Percentiles rank a stretch among this genome's conserved stretches.
Conservation (phyloP, 2,329 filamentous ascomycete species). For the Aureobasidium sp. region DNA sequence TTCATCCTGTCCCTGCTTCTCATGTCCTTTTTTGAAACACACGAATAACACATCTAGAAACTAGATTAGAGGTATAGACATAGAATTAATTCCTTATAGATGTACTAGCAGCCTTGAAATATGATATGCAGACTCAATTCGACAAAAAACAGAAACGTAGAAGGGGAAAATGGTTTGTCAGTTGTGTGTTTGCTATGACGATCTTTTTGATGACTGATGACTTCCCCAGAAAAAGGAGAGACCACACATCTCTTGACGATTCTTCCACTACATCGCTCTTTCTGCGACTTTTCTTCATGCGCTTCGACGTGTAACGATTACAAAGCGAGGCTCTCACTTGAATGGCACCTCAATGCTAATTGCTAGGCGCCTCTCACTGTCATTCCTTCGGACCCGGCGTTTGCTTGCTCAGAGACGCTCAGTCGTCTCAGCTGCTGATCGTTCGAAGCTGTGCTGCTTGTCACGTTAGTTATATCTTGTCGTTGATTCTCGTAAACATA, state of each 20-base stretch:
- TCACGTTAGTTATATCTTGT: background rate
- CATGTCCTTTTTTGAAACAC: background rate
- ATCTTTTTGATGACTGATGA: background rate
- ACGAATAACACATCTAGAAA: background rate
- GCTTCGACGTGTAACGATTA: background rate
- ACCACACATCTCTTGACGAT: slow-evolving; percentile 8
- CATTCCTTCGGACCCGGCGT: background rate
- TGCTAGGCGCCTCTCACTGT: background rate
- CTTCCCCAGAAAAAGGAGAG: slow-evolving; percentile 4
- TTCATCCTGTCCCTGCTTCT: background rate
- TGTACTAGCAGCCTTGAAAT: too few species aligned
- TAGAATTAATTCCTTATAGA: too few species aligned
- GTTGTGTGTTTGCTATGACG: slow-evolving; percentile 9
- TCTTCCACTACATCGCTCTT: background rate
- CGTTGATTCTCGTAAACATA: background rate
- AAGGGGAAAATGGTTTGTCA: background rate
- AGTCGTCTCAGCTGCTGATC: background rate
- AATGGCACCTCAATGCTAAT: background rate
- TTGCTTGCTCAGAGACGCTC: background rate
- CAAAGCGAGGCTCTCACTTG: background rate
- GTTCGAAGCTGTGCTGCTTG: background rate
- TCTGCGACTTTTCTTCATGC: background rate
- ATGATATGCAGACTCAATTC: background rate
- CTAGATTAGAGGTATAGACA: too few species aligned
- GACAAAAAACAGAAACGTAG: background rate